phyloP scores from a whole-genome alignment of 345 rosid species.

The Microcos paniculata region DNA sequence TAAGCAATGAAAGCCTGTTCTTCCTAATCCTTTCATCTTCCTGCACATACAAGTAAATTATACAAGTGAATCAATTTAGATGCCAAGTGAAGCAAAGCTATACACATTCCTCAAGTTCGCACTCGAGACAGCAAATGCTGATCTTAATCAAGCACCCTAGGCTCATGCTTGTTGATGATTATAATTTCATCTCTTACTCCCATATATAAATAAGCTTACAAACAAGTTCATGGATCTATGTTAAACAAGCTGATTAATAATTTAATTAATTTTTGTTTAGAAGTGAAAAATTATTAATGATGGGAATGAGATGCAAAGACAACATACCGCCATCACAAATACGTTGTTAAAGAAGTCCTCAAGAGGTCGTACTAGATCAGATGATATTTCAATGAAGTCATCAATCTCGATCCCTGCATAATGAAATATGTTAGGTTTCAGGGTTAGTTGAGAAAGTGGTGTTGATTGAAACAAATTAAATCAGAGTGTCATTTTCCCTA shows the following conservation, averaged over 20 bases:
- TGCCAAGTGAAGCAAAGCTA: background rate
- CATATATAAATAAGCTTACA: background rate
- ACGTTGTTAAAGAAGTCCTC: slow-evolving; percentile 89
- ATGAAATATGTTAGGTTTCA: background rate
- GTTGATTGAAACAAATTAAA: background rate
- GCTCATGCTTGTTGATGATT: no score
- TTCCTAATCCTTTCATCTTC: background rate
- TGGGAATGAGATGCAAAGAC: background rate
- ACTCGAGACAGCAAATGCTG: background rate
- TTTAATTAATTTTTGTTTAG: background rate
- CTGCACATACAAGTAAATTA: background rate
- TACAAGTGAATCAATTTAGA: background rate
- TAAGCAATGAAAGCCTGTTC: slow-evolving; percentile 37
- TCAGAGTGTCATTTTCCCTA: background rate
- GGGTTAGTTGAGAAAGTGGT: background rate
- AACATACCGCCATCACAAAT: slow-evolving; percentile 97
- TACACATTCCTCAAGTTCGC: background rate
- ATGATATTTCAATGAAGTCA: slow-evolving; percentile 71
- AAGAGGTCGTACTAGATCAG: slow-evolving; percentile 62
- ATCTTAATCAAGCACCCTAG: background rate
- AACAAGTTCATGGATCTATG: background rate
- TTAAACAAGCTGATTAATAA: background rate
- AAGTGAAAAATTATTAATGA: background rate
- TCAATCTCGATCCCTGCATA: slow-evolving; percentile 67
- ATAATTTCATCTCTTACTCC: no score